Conservation (phyloP, 1,284 basidiomycete species). For the Pulchroboletus neoregius region DNA sequence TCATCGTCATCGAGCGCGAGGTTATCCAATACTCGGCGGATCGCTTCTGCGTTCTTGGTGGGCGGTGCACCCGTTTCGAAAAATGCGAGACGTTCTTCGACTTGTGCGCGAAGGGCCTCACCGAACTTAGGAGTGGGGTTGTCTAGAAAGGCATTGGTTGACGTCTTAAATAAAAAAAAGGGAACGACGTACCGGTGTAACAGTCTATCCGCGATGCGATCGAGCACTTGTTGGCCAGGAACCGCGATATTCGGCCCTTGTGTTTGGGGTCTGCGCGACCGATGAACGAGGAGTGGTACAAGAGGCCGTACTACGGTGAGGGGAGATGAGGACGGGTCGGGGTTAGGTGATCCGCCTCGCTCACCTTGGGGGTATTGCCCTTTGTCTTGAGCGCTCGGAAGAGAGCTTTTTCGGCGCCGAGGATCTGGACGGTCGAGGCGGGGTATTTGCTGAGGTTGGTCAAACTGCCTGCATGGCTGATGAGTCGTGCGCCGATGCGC, state of each 20-base stretch:
- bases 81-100: conserved; percentile 93
- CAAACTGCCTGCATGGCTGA: conserved; percentile 96
- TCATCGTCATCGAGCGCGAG: conserved; percentile 74
- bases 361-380: conserved; percentile 95
- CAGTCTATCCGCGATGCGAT: conserved; percentile 99
- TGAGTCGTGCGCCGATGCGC: conserved; percentile 91
- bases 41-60: conserved; percentile 83
- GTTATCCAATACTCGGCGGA: conserved; percentile 81
- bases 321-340: background rate
- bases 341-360: conserved; percentile 1
- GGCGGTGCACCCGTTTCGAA: conserved; percentile 89
- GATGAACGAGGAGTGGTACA: conserved; percentile 95
- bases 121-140: conserved; percentile 92
- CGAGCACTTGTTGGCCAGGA: conserved; percentile 98
- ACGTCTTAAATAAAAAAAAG: background rate
- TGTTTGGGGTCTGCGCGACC: conserved; percentile 92
- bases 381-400: conserved; percentile 99
- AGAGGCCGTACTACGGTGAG: conserved; percentile 72
- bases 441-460: conserved; percentile 99
- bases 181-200: conserved; percentile 67
- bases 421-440: conserved; percentile 96
- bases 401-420: conserved; percentile 97
- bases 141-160: conserved; percentile 41
- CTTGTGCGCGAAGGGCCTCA: conserved; percentile 89
- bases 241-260: conserved; percentile 97